These are phyloP conservation scores for Globisporangium splendens DNA, from an alignment of 352 stramenopile species.

Conservation along the genomic window DNA sequence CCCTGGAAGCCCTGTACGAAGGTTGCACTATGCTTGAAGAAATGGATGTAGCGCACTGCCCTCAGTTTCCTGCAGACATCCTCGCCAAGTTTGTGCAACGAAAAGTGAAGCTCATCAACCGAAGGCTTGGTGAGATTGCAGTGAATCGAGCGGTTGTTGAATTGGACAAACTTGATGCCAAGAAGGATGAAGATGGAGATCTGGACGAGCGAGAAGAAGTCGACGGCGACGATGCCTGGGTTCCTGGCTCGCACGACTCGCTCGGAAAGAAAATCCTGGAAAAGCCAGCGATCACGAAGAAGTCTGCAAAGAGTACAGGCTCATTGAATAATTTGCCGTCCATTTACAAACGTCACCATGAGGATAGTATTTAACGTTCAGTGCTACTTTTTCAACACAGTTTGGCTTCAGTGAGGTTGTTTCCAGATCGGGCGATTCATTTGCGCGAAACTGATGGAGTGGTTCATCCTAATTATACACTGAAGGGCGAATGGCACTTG, in stretches of 20 bases:
- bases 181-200: slow-evolving; percentile 4
- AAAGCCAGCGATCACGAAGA: slow-evolving; percentile 2
- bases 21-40: slow-evolving; percentile 57
- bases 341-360: slow-evolving; percentile 11
- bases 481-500: background rate
- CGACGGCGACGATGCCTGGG: slow-evolving; percentile 1
- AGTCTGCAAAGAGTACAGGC: background rate
- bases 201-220: slow-evolving; percentile 4
- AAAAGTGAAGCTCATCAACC: slow-evolving; percentile 49
- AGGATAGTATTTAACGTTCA: slow-evolving; percentile 3
- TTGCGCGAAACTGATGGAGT: background rate
- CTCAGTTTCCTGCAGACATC: slow-evolving; percentile 44
- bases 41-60: slow-evolving; percentile 80
- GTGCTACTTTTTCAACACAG: background rate
- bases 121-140: slow-evolving; percentile 37
- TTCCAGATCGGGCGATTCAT: background rate
- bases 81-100: slow-evolving; percentile 57
- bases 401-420: background rate
- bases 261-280: slow-evolving; percentile 3
- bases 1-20: slow-evolving; percentile 47
- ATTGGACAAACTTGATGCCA: slow-evolving; percentile 2
- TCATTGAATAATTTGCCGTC: slow-evolving; percentile 14
- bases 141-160: slow-evolving; percentile 6
- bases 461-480: background rate
- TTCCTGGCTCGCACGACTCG: background rate